Percentiles rank a stretch among this genome's conserved stretches.
Conservation (phyloP, 345 rosid species). For the Linum lewisii region DNA sequence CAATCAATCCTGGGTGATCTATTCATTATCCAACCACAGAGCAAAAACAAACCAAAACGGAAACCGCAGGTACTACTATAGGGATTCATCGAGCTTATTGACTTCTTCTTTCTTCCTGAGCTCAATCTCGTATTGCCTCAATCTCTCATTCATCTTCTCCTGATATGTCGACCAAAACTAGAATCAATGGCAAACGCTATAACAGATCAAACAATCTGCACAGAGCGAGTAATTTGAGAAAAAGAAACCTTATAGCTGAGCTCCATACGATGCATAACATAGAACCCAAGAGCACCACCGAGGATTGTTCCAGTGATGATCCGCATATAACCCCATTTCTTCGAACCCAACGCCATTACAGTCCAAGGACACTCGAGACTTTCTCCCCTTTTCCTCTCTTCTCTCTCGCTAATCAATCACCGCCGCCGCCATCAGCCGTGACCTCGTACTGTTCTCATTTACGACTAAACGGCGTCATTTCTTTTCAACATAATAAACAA, state of each 20-base stretch:
- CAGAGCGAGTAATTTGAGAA: background rate
- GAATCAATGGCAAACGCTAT: background rate
- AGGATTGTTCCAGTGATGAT: constrained; percentile 68
- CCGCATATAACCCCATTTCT: constrained; percentile 59
- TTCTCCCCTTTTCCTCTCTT: too few relatives aligned
- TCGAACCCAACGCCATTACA: constrained; percentile 39
- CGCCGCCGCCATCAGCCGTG: too few relatives aligned
- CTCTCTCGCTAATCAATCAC: too few relatives aligned
- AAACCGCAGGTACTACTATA: background rate
- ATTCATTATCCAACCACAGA: too few relatives aligned
- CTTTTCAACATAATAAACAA: too few relatives aligned
- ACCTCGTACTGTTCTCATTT: too few relatives aligned
- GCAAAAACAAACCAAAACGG: too few relatives aligned
- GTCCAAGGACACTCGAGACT: too few relatives aligned
- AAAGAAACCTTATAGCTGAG: constrained; percentile 52
- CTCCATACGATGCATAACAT: constrained; percentile 79
- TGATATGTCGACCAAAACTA: constrained; percentile 12
- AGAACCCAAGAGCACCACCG: constrained; percentile 76
- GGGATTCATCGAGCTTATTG: constrained; percentile 45
- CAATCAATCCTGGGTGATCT: too few relatives aligned
- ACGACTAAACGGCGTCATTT: too few relatives aligned
- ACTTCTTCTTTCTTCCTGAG: constrained; percentile 36
- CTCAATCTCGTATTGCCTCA: constrained; percentile 57
- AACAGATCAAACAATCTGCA: background rate
- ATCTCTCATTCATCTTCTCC: constrained; percentile 74